Base-by-base conservation (phyloP, 208 protist genomes). In the Angomonas ambiguus region DNA sequence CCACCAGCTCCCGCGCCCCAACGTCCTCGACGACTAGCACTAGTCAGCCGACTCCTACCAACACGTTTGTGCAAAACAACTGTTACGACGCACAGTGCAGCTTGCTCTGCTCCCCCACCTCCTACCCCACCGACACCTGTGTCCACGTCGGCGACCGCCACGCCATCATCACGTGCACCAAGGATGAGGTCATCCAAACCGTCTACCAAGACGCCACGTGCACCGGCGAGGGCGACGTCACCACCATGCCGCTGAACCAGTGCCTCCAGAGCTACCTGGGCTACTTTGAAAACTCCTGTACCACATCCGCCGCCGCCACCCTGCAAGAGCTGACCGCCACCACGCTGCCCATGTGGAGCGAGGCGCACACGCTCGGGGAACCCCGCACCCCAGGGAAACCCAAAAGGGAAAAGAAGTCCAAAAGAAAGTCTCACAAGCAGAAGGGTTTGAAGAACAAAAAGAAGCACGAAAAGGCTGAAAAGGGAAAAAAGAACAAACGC, bases 271-370 rank as follows among this genome's bases (percentile, higher is more conserved):
- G 69, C 67, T 76, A 80, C 67, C 27, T 72, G 2, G 72, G 78
- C 58, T 86, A 84, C 69, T 71, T 81, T 27, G 33, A 87, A 67
- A 84, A 83, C 72, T 18, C 74, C 56, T 86, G 84, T n/a, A n/a
- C n/a, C n/a, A n/a, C n/a, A n/a, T n/a, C n/a, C 76, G 42, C 28
- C 27, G 22, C 42, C 51, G 58, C 31, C 56, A 58, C 22, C 13
- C 25, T 25, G 11, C 20, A 6, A 32, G 1, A 34, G 32, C 10
- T 0, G 6, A 27, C 22, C 11, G 16, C 48, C 63, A 4, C 2
- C 24, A 8, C 3, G 27, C 16, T 30, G 53, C 34, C 34, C 48
- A 28, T 8, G 51, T 33, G 55, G 16, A 38, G 33, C 10, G 16
- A 28, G 65, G 51, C 16, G 2, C 65, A 69, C 55, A n/a, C 25